Evolutionary conservation across 2,329 filamentous ascomycete species (phyloP).

Genomic region (Geosmithia flava): DNA sequence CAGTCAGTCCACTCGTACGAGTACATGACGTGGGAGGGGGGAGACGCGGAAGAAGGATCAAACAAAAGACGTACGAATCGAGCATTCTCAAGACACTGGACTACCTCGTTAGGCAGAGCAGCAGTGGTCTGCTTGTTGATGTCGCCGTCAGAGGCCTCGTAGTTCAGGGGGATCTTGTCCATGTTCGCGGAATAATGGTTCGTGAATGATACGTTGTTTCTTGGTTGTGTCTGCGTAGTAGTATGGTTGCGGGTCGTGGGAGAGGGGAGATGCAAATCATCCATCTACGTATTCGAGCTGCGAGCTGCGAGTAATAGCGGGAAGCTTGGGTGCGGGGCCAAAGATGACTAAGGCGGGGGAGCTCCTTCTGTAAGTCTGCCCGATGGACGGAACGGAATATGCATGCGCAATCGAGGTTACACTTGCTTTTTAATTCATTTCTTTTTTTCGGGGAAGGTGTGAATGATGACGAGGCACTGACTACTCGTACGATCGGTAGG

Average conservation of each 20-base stretch:
- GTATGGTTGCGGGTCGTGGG: not conserved
- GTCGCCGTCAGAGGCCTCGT: constrained; percentile 62
- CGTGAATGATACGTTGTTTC: not conserved
- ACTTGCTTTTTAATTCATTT: no score
- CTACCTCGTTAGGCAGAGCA: constrained; percentile 69
- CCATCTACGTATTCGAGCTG: not conserved
- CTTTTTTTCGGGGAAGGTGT: no score
- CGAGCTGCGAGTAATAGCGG: no score
- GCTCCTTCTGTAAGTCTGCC: not conserved
- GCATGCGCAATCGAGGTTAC: not conserved
- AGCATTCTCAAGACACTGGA: constrained; percentile 85
- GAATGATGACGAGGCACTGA: no score
- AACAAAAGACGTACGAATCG: constrained; percentile 58
- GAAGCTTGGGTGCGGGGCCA: not conserved
- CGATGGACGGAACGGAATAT: not conserved
- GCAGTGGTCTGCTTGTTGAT: constrained; percentile 58
- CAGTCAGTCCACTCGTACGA: constrained; percentile 1
- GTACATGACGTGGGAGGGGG: constrained; percentile 7
- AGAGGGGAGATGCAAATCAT: not conserved
- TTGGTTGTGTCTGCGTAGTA: not conserved
- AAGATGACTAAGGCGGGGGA: constrained; percentile 3
- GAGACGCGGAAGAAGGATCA: constrained; percentile 12
- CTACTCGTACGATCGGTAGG: no score
- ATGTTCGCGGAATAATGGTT: not conserved
- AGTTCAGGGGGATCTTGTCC: constrained; percentile 58